phyloP scores from a whole-genome alignment of 495 filamentous ascomycete species.

The Lepidopterella palustris region DNA sequence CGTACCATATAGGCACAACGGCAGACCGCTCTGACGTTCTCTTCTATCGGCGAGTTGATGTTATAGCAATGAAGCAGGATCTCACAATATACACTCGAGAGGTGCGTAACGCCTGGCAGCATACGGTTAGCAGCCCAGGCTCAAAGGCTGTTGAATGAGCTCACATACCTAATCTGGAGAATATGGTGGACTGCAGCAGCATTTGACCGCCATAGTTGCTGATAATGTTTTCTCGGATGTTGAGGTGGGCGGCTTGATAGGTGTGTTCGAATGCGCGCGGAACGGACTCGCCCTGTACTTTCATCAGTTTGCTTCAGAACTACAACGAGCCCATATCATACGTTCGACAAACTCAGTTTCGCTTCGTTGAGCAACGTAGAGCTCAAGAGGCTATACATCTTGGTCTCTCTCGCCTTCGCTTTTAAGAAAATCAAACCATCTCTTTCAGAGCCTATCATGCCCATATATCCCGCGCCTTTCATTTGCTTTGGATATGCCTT shows the following conservation, averaged over 20 bases:
- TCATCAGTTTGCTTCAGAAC: constrained; percentile 9
- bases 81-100: constrained; percentile 64
- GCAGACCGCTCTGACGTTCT: constrained; percentile 63
- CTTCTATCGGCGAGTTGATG: constrained; percentile 60
- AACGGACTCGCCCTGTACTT: constrained; percentile 65
- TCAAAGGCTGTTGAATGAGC: not conserved
- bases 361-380: constrained; percentile 83
- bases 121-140: constrained; percentile 23
- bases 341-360: constrained; percentile 63
- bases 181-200: constrained; percentile 63
- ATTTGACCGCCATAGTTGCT: constrained; percentile 67
- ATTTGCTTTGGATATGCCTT: constrained; percentile 75
- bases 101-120: constrained; percentile 18
- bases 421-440: constrained; percentile 82
- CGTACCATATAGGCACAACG: constrained; percentile 51
- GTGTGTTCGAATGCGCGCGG: constrained; percentile 71
- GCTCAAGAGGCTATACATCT: constrained; percentile 81
- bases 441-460: constrained; percentile 68
- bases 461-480: constrained; percentile 59
- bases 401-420: constrained; percentile 77
- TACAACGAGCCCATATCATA: no score
- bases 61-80: constrained; percentile 71
- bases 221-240: constrained; percentile 66
- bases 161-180: constrained; percentile 65
- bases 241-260: constrained; percentile 72